Evolutionary conservation across 129 eudicot genomes (phyloP), one percentile per base, ranked within the genome.

Genomic region (Flaveria linearis): DNA sequence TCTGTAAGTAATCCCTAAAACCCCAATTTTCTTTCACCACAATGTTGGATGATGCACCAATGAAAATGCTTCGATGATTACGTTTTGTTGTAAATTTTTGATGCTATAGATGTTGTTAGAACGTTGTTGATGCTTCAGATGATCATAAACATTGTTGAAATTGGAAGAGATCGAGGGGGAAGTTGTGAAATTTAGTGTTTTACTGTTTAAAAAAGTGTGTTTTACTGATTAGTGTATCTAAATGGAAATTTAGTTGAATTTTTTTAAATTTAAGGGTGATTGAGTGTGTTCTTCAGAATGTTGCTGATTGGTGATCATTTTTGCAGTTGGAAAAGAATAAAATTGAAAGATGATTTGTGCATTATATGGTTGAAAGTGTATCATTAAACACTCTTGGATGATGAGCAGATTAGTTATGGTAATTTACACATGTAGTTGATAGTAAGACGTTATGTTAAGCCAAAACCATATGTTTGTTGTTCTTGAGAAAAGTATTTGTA

Each of bases 1-100:
- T 72, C 70, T 78, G 83, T 82, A 77, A 80, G 85, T 88, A 52
- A 49, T 83, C 76, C 77, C 23, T 53, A 22, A 82, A 7, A 72
- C 81, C 83, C n/a, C 36, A 13, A 65, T 81, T 77, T 20, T 47
- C 25, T 72, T 76, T 77, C 50, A 72, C 70, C 49, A 60, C 78
- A 68, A 75, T 81, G 81, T 60, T 22, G 22, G 26, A 28, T 74
- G 42, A 67, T 49, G 47, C 22, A 9, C 26, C 39, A 26, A 50
- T 58, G 11, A 65, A 49, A 65, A n/a, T 62, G 61, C 61, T 9
- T 74, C 15, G 30, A 46, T 63, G 36, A 36, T 25, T 6, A 36
- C 52, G 18, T 11, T 36, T 63, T 65, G 23, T 36, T 50, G 23
- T 18, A 39, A 36, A 61, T 71, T n/a, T n/a, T 20, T 65, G 15